phyloP scores from a whole-genome alignment of 2,329 filamentous ascomycete genomes.

The Parastagonospora avenae region DNA sequence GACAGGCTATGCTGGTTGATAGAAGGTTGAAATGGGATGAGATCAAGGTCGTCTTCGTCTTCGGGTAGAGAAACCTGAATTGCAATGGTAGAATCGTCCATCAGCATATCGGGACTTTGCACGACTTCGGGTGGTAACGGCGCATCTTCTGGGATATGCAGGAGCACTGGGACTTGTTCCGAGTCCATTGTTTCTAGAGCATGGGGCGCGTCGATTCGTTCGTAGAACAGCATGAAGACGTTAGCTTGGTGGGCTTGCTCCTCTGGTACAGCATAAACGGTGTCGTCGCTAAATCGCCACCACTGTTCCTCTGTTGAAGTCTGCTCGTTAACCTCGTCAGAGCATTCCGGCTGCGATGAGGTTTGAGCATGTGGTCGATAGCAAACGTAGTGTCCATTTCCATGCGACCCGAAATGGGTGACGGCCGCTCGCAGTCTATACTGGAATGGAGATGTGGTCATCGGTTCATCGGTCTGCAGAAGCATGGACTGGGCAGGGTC shows the following conservation, averaged over 20 bases:
- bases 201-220: conserved; percentile 60
- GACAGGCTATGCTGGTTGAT: no score
- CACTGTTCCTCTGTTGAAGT: conserved; percentile 60
- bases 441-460: conserved; percentile 48
- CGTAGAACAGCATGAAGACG: conserved; percentile 98
- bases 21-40: conserved; percentile 3
- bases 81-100: conserved; percentile 9
- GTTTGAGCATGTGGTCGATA: conserved; percentile 71
- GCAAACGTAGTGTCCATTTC: conserved; percentile 95
- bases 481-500: conserved; percentile 77
- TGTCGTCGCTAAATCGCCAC: conserved; percentile 92
- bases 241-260: conserved; percentile 75
- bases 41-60: conserved; percentile 17
- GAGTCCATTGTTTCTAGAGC: background rate
- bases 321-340: conserved; percentile 18
- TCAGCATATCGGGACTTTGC: background rate
- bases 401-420: conserved; percentile 87
- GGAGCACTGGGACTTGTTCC: background rate
- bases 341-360: background rate
- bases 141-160: conserved; percentile 12
- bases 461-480: conserved; percentile 54
- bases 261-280: conserved; percentile 76
- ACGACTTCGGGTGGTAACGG: conserved; percentile 24
- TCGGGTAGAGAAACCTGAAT: conserved; percentile 24
- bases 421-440: conserved; percentile 85